phyloP scores from a whole-genome alignment of 2,329 filamentous ascomycete genomes.

The Bipolaris victoriae region DNA sequence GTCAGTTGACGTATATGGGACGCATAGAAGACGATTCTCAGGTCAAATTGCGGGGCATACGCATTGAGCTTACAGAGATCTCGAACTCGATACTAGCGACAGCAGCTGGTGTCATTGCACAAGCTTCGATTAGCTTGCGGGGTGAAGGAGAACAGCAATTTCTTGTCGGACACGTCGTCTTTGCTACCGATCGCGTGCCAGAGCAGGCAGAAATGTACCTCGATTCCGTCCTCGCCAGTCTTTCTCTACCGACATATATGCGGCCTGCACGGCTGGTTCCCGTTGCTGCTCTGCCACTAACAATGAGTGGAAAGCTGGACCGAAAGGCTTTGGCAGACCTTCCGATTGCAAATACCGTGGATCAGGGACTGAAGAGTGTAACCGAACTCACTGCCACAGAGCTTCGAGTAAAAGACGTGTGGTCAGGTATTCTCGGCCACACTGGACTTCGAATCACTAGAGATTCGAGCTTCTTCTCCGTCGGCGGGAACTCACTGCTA shows the following conservation, averaged over 20 bases:
- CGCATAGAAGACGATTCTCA: conserved; percentile 23
- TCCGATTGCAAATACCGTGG: too few species aligned
- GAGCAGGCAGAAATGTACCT: too few species aligned
- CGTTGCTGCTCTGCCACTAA: background rate
- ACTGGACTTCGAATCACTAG: background rate
- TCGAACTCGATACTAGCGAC: conserved; percentile 44
- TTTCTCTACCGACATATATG: background rate
- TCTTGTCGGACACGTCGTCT: too few species aligned
- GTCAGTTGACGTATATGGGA: background rate
- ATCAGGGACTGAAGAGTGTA: too few species aligned
- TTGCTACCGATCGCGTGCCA: too few species aligned
- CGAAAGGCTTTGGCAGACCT: too few species aligned
- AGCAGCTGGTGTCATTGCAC: conserved; percentile 8
- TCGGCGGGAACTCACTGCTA: background rate
- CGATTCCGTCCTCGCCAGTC: background rate
- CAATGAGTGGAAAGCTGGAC: background rate
- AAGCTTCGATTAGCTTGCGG: too few species aligned
- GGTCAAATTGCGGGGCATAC: conserved; percentile 46
- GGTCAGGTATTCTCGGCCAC: too few species aligned
- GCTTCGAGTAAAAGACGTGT: too few species aligned
- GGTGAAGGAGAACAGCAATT: too few species aligned
- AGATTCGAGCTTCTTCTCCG: background rate
- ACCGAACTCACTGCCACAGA: too few species aligned
- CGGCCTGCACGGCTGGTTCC: background rate
- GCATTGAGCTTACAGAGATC: conserved; percentile 51